These are phyloP conservation scores for Leccinum fuscescens DNA, from an alignment of 1,284 basidiomycete genomes.

Conservation along the genomic window DNA sequence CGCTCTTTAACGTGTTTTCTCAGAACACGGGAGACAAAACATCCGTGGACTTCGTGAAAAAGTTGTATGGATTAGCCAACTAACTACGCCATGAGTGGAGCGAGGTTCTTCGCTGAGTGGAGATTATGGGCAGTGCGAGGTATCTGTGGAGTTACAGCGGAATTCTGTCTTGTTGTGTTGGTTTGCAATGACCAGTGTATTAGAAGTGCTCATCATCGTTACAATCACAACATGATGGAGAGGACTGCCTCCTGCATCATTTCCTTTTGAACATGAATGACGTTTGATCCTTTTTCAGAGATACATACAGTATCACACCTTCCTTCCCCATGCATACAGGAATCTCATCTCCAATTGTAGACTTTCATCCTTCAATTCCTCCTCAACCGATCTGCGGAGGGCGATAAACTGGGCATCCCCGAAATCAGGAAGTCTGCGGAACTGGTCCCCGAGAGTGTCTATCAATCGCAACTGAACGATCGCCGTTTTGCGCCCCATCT, in stretches of 20 bases:
- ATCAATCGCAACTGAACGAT: conserved; percentile 5
- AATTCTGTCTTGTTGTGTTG: not conserved
- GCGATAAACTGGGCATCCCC: conserved; percentile 3
- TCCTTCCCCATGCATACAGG: conserved; percentile 8
- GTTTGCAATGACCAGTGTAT: not conserved
- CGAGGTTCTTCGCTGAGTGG: not conserved
- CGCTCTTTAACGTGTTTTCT: not conserved
- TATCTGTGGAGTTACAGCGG: not conserved
- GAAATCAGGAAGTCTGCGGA: conserved; percentile 2
- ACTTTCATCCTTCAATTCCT: not conserved
- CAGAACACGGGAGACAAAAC: conserved; percentile 40
- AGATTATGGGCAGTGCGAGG: not conserved
- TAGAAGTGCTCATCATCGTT: not conserved
- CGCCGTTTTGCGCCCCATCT: conserved; percentile 8
- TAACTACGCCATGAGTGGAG: conserved; percentile 1
- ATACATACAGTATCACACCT: not conserved
- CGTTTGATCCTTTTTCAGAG: not conserved
- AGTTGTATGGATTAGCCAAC: conserved; percentile 22
- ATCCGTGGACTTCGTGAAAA: conserved; percentile 28
- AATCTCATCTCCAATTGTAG: conserved; percentile 9
- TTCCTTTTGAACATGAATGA: not conserved
- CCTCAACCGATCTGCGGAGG: not conserved
- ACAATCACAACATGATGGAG: not conserved
- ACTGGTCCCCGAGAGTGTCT: conserved; percentile 10
- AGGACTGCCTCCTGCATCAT: not conserved